These are phyloP conservation scores for Zasmidium angulare DNA, from an alignment of 2,329 filamentous ascomycete genomes.

Conservation along the genomic window DNA sequence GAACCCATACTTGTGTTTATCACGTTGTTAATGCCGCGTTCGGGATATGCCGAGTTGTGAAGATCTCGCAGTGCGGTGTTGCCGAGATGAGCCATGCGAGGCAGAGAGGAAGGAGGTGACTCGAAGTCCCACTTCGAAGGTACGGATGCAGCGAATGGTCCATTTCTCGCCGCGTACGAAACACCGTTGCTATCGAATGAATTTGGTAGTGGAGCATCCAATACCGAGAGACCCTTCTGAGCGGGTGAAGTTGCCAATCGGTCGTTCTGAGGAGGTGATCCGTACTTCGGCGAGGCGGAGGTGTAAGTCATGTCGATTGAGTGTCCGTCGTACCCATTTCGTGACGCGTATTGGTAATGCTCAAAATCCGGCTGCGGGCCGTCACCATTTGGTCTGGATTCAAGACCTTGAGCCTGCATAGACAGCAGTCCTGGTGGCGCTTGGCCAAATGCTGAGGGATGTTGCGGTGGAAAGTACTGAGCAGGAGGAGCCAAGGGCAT, in stretches of 20 bases:
- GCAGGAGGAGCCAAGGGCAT: constrained; percentile 19
- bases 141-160: constrained; percentile 87
- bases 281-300: constrained; percentile 65
- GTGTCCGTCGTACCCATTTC: constrained; percentile 30
- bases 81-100: constrained; percentile 48
- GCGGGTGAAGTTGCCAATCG: constrained; percentile 76
- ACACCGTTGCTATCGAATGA: constrained; percentile 97
- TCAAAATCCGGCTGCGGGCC: constrained; percentile 25
- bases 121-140: constrained; percentile 90
- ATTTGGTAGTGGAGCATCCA: constrained; percentile 88
- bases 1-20: constrained; percentile 49
- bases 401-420: constrained; percentile 36
- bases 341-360: constrained; percentile 28
- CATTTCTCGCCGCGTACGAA: constrained; percentile 85
- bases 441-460: constrained; percentile 21
- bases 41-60: constrained; percentile 67
- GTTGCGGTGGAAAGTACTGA: constrained; percentile 16
- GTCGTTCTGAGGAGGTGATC: constrained; percentile 77
- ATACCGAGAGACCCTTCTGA: constrained; percentile 71
- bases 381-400: constrained; percentile 30
- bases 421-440: constrained; percentile 36
- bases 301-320: constrained; percentile 59
- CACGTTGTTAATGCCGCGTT: constrained; percentile 50
- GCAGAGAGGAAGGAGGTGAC: constrained; percentile 67
- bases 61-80: constrained; percentile 54